Evolutionary conservation across 1,284 basidiomycete species (phyloP).

Genomic region (Tremellales sp.): DNA sequence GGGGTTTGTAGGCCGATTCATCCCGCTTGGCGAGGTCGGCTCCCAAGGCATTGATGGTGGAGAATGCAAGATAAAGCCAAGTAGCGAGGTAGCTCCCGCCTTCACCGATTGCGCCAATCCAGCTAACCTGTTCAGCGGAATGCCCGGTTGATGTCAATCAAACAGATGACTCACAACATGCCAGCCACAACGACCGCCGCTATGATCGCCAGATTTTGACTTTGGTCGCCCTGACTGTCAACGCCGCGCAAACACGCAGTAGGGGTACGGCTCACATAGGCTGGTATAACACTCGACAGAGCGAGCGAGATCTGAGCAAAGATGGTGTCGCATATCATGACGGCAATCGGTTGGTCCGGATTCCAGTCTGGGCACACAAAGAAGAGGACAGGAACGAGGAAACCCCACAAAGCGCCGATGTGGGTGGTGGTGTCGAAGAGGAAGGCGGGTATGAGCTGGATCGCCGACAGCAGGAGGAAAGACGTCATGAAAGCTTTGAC

Average conservation of each 20-base stretch:
- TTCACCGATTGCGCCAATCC: constrained; percentile 27
- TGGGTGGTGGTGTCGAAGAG: constrained; percentile 29
- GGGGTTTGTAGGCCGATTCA: constrained; percentile 14
- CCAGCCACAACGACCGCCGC: constrained; percentile 5
- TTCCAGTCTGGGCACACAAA: constrained; percentile 21
- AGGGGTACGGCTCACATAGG: constrained; percentile 8
- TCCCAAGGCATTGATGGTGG: constrained; percentile 24
- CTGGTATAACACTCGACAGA: constrained; percentile 17
- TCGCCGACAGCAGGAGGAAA: constrained; percentile 20
- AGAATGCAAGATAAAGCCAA: constrained; percentile 22
- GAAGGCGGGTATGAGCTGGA: constrained; percentile 28
- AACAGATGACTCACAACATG: constrained; percentile 19
- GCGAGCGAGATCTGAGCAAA: constrained; percentile 16
- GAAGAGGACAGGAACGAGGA: constrained; percentile 29
- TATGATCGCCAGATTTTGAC: constrained; percentile 10
- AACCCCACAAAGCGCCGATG: constrained; percentile 35
- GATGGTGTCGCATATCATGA: constrained; percentile 23
- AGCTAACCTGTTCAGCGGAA: no score
- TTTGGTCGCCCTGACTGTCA: not conserved
- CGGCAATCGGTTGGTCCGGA: constrained; percentile 27
- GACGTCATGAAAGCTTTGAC: constrained; percentile 26
- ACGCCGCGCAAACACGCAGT: constrained; percentile 6
- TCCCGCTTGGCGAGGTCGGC: constrained; percentile 8
- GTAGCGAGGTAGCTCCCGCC: constrained; percentile 19
- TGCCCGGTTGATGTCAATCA: no score